Evolutionary conservation across 371 early-diverging fungal species (phyloP).

Genomic region (Mortierella sp.): DNA sequence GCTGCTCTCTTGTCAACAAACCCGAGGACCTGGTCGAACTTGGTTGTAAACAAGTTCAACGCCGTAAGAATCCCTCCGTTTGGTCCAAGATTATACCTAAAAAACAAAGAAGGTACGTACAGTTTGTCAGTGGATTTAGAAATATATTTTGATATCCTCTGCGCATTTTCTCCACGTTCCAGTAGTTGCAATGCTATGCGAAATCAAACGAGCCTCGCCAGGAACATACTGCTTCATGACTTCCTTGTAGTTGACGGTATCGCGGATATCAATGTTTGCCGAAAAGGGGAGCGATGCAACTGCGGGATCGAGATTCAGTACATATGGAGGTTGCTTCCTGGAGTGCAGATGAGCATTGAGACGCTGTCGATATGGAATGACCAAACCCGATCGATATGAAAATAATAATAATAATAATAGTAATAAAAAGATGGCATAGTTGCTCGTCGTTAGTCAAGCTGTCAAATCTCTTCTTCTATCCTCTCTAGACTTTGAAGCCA

Average conservation of each 20-base stretch:
- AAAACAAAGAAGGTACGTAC: background rate
- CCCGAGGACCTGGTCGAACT: slow-evolving; percentile 95
- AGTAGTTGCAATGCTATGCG: background rate
- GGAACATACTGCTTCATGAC: slow-evolving; percentile 95
- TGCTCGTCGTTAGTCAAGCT: no score
- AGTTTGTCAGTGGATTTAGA: background rate
- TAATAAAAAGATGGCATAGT: no score
- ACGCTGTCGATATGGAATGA: slow-evolving; percentile 62
- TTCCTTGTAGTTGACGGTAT: slow-evolving; percentile 98
- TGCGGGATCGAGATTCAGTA: slow-evolving; percentile 99
- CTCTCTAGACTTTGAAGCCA: background rate
- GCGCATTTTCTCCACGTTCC: no score
- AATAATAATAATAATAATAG: background rate
- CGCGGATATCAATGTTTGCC: slow-evolving; percentile 98
- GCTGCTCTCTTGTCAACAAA: slow-evolving; percentile 85
- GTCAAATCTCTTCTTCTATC: no score
- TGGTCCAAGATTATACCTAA: slow-evolving; percentile 95
- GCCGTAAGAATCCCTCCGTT: slow-evolving; percentile 99
- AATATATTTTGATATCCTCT: no score
- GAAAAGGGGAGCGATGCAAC: slow-evolving; percentile 92
- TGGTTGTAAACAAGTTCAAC: slow-evolving; percentile 97
- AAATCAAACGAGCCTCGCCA: background rate
- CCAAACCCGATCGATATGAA: background rate
- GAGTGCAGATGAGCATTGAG: slow-evolving; percentile 88
- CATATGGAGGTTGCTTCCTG: slow-evolving; percentile 83